Evolutionary conservation across 495 filamentous ascomycete genomes (phyloP).

Genomic region (Daldinia vernicosa): DNA sequence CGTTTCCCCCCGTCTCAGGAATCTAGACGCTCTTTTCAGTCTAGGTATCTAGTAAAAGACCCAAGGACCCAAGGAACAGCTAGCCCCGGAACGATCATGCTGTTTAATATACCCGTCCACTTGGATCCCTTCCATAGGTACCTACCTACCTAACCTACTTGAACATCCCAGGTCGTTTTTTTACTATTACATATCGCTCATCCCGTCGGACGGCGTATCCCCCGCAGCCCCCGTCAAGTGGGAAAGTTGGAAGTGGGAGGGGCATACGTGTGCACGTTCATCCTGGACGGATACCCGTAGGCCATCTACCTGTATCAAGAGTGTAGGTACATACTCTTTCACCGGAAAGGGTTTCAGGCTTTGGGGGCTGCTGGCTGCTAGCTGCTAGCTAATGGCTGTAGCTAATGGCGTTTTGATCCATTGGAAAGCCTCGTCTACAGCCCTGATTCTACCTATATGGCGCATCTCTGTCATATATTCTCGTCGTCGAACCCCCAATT

Average conservation of each 20-base stretch:
- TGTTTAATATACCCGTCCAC: conserved; percentile 43
- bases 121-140: conserved; percentile 37
- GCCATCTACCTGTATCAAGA: neutral
- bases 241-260: neutral
- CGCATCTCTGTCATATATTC: neutral
- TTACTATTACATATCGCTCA: conserved; percentile 28
- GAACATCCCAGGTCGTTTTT: conserved; percentile 27
- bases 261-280: conserved; percentile 29
- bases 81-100: conserved; percentile 28
- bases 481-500: neutral
- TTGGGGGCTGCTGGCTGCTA: conserved; percentile 4
- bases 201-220: conserved; percentile 22
- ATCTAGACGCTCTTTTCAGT: conserved; percentile 9
- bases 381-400: conserved; percentile 3
- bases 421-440: conserved; percentile 37
- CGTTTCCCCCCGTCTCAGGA: conserved; percentile 4
- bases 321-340: neutral
- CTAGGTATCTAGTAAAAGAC: neutral
- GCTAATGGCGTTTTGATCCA: conserved; percentile 25
- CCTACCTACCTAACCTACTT: too few relatives aligned
- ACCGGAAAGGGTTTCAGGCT: neutral
- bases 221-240: conserved; percentile 19
- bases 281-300: conserved; percentile 11
- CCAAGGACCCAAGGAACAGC: conserved; percentile 1
- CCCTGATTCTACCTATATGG: conserved; percentile 13